A percentile compares a stretch with the other conserved stretches of the same genome.
Evolutionary conservation across 305 asterid species (phyloP).

Genomic region (Striga hermonthica): DNA sequence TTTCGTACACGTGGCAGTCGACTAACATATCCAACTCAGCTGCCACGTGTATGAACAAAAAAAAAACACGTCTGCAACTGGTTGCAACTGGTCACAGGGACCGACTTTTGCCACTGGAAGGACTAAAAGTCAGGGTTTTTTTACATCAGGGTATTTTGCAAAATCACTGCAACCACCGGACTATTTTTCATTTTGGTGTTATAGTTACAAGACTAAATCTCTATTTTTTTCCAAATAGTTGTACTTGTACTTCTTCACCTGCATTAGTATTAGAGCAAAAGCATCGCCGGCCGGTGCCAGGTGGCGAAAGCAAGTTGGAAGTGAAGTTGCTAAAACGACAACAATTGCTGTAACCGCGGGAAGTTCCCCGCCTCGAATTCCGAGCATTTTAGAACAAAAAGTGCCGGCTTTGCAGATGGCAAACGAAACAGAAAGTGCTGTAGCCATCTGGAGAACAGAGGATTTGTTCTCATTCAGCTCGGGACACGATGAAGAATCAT

Average conservation of each 20-base stretch:
- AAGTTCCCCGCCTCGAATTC: conserved; percentile 63
- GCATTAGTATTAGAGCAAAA: conserved; percentile 59
- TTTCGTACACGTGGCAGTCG: too few species aligned
- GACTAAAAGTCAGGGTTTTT: too few species aligned
- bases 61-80: too few species aligned
- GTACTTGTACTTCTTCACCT: conserved; percentile 37
- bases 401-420: conserved; percentile 64
- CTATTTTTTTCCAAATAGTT: too few species aligned
- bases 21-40: too few species aligned
- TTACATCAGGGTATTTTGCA: too few species aligned
- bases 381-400: conserved; percentile 36
- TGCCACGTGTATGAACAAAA: too few species aligned
- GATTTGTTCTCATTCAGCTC: conserved; percentile 41
- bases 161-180: too few species aligned
- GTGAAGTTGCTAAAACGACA: conserved; percentile 60
- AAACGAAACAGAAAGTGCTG: conserved; percentile 69
- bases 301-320: conserved; percentile 53
- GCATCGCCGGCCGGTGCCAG: conserved; percentile 81
- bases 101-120: too few species aligned
- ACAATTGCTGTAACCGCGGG: conserved; percentile 68
- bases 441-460: conserved; percentile 56
- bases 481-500: conserved; percentile 37
- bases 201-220: too few species aligned
- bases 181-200: too few species aligned
- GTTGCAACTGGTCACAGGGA: too few species aligned